Evolutionary conservation across 2,329 filamentous ascomycete species (phyloP), one percentile per base, ranked within the genome.

Genomic region (Metarhizium humberi): DNA sequence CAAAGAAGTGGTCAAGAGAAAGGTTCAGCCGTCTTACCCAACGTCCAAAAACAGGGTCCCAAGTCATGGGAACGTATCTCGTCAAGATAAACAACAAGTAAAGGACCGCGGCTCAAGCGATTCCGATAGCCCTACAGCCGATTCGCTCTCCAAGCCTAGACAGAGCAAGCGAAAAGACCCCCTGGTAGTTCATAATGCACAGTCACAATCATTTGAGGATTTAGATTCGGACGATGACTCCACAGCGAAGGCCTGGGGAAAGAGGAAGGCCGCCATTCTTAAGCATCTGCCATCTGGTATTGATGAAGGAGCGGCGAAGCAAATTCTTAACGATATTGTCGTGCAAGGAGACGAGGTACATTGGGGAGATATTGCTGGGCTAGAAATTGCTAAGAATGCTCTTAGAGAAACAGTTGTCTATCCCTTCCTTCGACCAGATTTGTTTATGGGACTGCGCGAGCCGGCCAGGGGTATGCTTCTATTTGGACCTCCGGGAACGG

Each of bases 371-470:
- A 88, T 99, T 55, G 92, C 94, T 0, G 94, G 94, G 1, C 75
- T 99, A 4, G 89, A 96, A 51, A 80, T 88, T 53, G 94, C 94
- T 38, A 99, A 99, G 67, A 89, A 85, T 55, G 92, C 94, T 0
- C 74, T 99, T 51, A 92, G 95, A 65, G 94, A 99, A 71, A 91
- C 91, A 0, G 94, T 99, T 1, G 92, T 99, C 2, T 99, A 99
- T 64, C 94, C 94, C 0, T 97, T 99, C 67, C 75, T 99, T 11
- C 87, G 94, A 1, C 94, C 94, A 1, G 94, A 99, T 70, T 75
- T 99, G 2, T 99, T 99, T 73, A 94, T 92, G 81, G 94, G 94
- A 0, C 78, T 99, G 11, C 87, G 94, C 43, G 94, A 99, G 67
- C 94, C 94, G 20, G 92, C 94, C 14, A 80, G 91, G 56, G 94